A percentile compares a stretch with the other conserved stretches of the same genome.
Conservation (phyloP, 805 yeast genomes). For the Cyberlindnera petersonii region DNA sequence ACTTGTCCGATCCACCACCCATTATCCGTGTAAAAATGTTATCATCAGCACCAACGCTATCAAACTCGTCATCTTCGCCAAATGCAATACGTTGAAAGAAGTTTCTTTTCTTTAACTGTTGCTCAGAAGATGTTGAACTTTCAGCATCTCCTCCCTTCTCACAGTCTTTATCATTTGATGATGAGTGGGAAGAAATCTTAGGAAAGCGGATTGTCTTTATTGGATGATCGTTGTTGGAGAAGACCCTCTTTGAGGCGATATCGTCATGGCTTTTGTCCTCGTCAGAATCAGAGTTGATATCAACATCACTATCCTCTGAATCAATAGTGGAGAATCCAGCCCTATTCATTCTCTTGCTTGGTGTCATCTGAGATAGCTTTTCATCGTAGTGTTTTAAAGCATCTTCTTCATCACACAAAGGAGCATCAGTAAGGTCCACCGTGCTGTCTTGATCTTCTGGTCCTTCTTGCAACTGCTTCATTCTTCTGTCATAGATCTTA, state of each 20-base stretch:
- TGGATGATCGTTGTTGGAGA: too few relatives aligned
- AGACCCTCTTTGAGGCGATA: neutral
- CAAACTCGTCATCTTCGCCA: constrained; percentile 23
- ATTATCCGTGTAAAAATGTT: constrained; percentile 15
- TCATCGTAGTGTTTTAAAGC: constrained; percentile 11
- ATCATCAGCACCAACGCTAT: constrained; percentile 26
- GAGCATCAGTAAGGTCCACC: constrained; percentile 10
- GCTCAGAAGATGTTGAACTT: neutral
- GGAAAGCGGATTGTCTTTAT: neutral
- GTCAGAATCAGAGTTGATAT: constrained; percentile 11
- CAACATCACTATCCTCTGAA: constrained; percentile 8
- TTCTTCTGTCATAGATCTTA: constrained; percentile 23
- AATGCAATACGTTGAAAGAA: constrained; percentile 16
- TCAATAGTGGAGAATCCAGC: constrained; percentile 20
- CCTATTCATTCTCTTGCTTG: constrained; percentile 1
- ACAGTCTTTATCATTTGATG: too few relatives aligned
- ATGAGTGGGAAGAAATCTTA: neutral
- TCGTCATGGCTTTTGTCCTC: neutral
- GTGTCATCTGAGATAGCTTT: constrained; percentile 19
- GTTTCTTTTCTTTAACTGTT: constrained; percentile 8
- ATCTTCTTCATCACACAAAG: constrained; percentile 3
- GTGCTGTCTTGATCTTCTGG: constrained; percentile 5
- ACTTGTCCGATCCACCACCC: constrained; percentile 27
- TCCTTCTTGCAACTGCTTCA: constrained; percentile 18
- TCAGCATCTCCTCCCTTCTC: neutral